Evolutionary conservation across 2,329 filamentous ascomycete genomes (phyloP).

Genomic region (Cyphellophora europaea): DNA sequence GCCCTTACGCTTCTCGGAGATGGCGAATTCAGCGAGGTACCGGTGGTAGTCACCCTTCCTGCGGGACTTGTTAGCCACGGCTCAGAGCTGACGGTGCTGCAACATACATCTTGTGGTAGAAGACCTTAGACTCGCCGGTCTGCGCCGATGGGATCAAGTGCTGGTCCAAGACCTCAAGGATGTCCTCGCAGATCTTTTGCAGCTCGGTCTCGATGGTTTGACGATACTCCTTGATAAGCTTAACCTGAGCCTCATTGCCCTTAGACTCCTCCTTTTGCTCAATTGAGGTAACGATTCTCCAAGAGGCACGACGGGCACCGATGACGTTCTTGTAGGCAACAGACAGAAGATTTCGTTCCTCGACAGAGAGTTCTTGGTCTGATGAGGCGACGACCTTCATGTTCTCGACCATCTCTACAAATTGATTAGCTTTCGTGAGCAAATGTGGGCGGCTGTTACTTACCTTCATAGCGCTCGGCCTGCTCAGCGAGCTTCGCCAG

Average conservation of each 20-base stretch:
- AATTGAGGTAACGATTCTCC: slow-evolving; percentile 97
- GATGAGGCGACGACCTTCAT: slow-evolving; percentile 97
- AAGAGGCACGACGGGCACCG: slow-evolving; percentile 89
- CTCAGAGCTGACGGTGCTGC: slow-evolving; percentile 2
- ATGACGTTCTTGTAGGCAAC: slow-evolving; percentile 99
- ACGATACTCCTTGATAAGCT: slow-evolving; percentile 94
- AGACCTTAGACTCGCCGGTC: slow-evolving; percentile 96
- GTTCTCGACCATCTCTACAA: slow-evolving; percentile 95
- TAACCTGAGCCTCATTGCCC: slow-evolving; percentile 85
- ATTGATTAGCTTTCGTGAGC: slow-evolving; percentile 16
- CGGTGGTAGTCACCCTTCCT: slow-evolving; percentile 99
- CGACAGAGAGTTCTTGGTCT: slow-evolving; percentile 72
- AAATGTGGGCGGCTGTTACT: slow-evolving; percentile 26
- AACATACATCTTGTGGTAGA: slow-evolving; percentile 97
- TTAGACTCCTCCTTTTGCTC: slow-evolving; percentile 99
- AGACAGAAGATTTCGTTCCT: slow-evolving; percentile 94
- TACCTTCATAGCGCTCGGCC: slow-evolving; percentile 99
- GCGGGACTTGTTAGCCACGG: slow-evolving; percentile 17
- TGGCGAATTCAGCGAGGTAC: slow-evolving; percentile 94
- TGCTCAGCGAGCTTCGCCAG: slow-evolving; percentile 99
- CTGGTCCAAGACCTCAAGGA: slow-evolving; percentile 87
- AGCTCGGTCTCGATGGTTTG: slow-evolving; percentile 97
- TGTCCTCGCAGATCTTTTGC: slow-evolving; percentile 95
- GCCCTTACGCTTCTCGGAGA: slow-evolving; percentile 88
- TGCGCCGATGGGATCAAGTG: slow-evolving; percentile 90